phyloP scores from a whole-genome alignment of 768 basidiomycete species.

The Panaeolus cyanescens region DNA sequence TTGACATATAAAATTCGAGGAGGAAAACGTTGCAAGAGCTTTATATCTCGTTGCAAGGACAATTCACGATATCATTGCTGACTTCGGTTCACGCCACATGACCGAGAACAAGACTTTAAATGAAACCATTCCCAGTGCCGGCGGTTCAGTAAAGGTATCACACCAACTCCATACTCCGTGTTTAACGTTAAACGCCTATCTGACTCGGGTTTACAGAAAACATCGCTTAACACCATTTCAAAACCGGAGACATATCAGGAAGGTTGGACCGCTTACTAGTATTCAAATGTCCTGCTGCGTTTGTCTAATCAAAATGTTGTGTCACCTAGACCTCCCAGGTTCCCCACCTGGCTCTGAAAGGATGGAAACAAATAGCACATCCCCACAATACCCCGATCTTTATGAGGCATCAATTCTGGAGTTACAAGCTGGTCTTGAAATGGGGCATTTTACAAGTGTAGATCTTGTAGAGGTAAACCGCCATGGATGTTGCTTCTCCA shows the following conservation, averaged over 20 bases:
- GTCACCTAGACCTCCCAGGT: neutral
- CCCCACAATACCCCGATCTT: slow-evolving; percentile 46
- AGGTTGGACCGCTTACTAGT: neutral
- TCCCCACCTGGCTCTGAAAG: neutral
- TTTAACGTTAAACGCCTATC: neutral
- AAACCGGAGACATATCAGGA: neutral
- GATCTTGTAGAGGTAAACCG: slow-evolving; percentile 57
- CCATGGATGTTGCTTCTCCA: neutral
- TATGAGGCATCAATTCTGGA: slow-evolving; percentile 61
- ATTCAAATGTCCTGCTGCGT: neutral
- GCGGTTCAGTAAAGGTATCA: neutral
- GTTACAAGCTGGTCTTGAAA: slow-evolving; percentile 52
- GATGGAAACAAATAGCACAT: neutral
- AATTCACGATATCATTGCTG: no score
- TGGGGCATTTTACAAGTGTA: slow-evolving; percentile 54
- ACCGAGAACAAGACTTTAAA: neutral
- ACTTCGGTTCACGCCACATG: neutral
- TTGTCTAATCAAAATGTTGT: neutral
- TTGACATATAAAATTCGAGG: no score
- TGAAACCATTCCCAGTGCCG: neutral
- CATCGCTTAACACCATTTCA: neutral
- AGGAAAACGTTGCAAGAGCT: no score
- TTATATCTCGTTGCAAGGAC: no score
- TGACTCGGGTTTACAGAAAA: neutral
- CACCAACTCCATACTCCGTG: neutral